These are phyloP conservation scores for Talaromyces piceae DNA, from an alignment of 2,329 filamentous ascomycete species.

Conservation along the genomic window DNA sequence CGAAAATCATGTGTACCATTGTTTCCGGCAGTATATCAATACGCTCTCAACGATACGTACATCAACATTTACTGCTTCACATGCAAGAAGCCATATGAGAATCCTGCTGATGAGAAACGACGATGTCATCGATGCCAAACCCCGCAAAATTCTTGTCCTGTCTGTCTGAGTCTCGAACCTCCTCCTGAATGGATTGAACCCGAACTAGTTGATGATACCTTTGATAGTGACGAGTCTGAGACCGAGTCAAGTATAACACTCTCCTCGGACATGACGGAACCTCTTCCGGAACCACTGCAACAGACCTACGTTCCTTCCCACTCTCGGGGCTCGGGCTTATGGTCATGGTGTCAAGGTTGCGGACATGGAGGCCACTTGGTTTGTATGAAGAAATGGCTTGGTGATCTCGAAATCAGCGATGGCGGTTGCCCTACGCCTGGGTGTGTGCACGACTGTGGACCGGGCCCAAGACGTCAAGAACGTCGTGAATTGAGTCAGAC, in stretches of 20 bases:
- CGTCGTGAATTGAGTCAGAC: constrained; percentile 26
- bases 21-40: constrained; percentile 52
- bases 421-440: constrained; percentile 53
- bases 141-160: constrained; percentile 33
- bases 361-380: constrained; percentile 53
- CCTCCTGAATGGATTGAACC: constrained; percentile 33
- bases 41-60: constrained; percentile 47
- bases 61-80: constrained; percentile 49
- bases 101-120: constrained; percentile 41
- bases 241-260: constrained; percentile 33
- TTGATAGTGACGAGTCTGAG: constrained; percentile 9
- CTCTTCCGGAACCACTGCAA: constrained; percentile 17
- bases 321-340: constrained; percentile 36
- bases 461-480: constrained; percentile 39
- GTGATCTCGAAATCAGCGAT: constrained; percentile 40
- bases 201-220: constrained; percentile 10
- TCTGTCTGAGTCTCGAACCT: constrained; percentile 36
- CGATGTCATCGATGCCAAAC: constrained; percentile 45
- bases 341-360: constrained; percentile 53
- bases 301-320: constrained; percentile 20
- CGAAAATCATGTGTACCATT: constrained; percentile 48
- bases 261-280: constrained; percentile 33
- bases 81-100: constrained; percentile 51
- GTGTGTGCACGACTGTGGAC: constrained; percentile 54
- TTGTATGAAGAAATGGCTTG: constrained; percentile 52